Conservation (phyloP, 306 rosid species). For the Cotoneaster glaucophyllus region DNA sequence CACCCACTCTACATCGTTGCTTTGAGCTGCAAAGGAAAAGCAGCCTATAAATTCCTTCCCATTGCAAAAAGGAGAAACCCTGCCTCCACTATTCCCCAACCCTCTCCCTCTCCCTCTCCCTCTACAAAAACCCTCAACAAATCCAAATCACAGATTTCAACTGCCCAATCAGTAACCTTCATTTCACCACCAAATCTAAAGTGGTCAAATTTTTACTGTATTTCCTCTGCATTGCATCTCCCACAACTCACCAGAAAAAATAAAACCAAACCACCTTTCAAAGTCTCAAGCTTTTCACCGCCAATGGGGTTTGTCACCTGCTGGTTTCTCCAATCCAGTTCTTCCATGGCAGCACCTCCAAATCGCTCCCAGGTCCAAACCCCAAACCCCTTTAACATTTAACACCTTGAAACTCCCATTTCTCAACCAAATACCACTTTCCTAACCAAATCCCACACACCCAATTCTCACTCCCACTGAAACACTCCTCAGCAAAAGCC, state of each 20-base stretch:
- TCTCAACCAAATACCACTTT: conserved; percentile 9
- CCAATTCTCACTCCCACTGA: neutral
- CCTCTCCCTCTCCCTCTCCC: neutral
- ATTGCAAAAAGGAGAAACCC: neutral
- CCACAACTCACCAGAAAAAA: neutral
- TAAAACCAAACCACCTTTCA: neutral
- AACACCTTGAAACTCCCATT: neutral
- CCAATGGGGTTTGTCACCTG: neutral
- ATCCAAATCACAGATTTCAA: neutral
- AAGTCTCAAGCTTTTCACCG: neutral
- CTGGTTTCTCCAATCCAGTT: neutral
- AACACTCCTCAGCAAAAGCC: neutral
- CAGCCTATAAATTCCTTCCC: neutral
- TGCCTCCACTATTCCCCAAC: neutral
- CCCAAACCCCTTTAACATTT: neutral
- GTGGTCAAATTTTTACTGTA: neutral
- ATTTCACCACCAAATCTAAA: neutral
- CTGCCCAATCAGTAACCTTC: neutral
- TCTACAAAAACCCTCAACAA: neutral
- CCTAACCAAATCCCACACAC: conserved; percentile 13
- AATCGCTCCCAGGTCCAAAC: neutral
- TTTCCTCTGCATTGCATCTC: neutral
- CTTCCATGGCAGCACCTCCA: neutral
- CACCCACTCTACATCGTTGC: neutral
- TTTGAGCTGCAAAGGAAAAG: neutral